Evolutionary conservation across 257 asterid genomes (phyloP), one percentile per base, ranked within the genome.

Genomic region (Solanum rostratum): DNA sequence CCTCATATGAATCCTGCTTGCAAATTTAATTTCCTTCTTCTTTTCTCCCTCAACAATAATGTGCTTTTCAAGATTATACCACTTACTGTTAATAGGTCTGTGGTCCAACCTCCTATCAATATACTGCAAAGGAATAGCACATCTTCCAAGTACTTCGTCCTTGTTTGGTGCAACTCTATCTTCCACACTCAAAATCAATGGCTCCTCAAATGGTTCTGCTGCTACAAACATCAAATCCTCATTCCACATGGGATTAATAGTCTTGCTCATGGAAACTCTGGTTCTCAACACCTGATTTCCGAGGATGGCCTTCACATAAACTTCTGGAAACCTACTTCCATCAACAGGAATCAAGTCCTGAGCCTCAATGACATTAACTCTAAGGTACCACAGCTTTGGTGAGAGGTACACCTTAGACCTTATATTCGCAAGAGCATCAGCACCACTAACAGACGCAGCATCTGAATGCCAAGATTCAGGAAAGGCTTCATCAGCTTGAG

Each of bases 401-500:
- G 85, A 55, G 55, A 81, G 85, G 66, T 85, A 85, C 45, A 85
- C 88, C 57, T 85, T 85, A 22, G 88, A 85, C 10, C 85, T 84
- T 19, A 86, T 83, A 39, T 27, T 49, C 1, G 84, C 60, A n/a
- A 74, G 52, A 18, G 86, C 70, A 3, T 52, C 84, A 24, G 85
- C 53, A 33, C 84, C 73, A 63, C 30, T 20, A 54, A 86, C 54
- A 37, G 84, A 71, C 6, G 83, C 68, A 1, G 88, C 73, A 79
- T 86, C 86, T 3, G 88, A 86, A 78, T 78, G 86, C 84, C 88
- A 86, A 54, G 88, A 85, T 62, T 83, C 86, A 3, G 86, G 81
- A 66, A 81, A 85, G 2, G 88, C 87, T 29, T 85, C 87, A 73
- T 85, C 87, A 59, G 87, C 87, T 43, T 85, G 86, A 41, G 88